These are phyloP conservation scores for Cladophialophora chaetospira DNA, from an alignment of 2,329 filamentous ascomycete species.

Conservation along the genomic window DNA sequence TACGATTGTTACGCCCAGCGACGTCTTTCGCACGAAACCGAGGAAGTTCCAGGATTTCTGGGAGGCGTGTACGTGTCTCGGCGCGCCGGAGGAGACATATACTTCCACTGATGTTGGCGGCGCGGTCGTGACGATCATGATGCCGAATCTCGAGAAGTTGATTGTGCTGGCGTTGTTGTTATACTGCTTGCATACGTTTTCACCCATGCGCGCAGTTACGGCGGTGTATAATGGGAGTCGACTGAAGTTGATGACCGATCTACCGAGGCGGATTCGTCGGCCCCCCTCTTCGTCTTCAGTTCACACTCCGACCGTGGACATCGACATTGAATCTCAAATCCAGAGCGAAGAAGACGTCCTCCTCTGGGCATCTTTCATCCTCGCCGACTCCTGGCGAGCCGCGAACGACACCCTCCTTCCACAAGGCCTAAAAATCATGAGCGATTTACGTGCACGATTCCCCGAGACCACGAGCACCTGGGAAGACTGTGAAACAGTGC, in stretches of 20 bases:
- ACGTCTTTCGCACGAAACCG: not conserved
- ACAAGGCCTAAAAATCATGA: not conserved
- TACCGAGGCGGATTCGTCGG: too few relatives aligned
- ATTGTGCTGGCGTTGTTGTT: not conserved
- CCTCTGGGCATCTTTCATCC: constrained; percentile 2
- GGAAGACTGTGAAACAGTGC: not conserved
- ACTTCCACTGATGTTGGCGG: too few relatives aligned
- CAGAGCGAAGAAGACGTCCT: not conserved
- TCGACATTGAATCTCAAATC: not conserved
- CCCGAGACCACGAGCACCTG: not conserved
- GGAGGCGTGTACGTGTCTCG: not conserved
- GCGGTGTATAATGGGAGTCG: not conserved
- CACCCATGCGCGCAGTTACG: not conserved
- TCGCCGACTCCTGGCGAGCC: not conserved
- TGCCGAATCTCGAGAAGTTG: constrained; percentile 4
- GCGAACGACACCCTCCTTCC: not conserved
- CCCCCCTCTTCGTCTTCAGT: too few relatives aligned
- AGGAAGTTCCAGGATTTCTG: not conserved
- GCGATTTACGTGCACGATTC: not conserved
- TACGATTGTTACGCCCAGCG: not conserved
- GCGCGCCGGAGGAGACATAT: not conserved
- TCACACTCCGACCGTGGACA: not conserved
- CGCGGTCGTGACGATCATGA: too few relatives aligned
- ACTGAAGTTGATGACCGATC: not conserved
- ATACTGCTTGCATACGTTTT: constrained; percentile 1